phyloP scores from a whole-genome alignment of 352 stramenopile species.

The Sclerospora graminicola region DNA sequence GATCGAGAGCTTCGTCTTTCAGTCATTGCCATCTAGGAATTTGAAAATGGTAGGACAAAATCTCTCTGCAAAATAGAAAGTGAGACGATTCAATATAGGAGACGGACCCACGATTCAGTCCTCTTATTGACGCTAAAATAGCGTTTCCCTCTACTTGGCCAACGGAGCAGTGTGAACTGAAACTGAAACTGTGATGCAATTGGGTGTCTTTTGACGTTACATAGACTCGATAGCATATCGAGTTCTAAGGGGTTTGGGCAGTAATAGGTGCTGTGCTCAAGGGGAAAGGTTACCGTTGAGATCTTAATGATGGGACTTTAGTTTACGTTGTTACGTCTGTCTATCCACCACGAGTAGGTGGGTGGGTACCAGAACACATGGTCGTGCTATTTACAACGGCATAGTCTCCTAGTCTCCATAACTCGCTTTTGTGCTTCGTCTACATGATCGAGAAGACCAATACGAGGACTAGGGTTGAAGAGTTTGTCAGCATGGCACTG shows the following conservation, averaged over 20 bases:
- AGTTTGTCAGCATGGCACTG: background rate
- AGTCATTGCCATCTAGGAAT: slow-evolving; percentile 3
- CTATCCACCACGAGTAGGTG: no score
- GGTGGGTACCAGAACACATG: no score
- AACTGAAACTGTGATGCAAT: no score
- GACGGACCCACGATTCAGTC: background rate
- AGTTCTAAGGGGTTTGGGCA: slow-evolving; percentile 1
- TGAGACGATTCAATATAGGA: background rate
- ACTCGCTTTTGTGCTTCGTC: no score
- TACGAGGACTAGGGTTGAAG: slow-evolving; percentile 14
- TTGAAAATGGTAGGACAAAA: no score
- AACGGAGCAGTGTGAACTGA: no score
- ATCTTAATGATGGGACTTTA: slow-evolving; percentile 1
- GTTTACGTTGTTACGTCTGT: no score
- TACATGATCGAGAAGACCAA: no score
- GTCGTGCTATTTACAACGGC: no score
- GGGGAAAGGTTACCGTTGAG: background rate
- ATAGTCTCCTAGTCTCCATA: no score
- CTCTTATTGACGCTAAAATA: background rate
- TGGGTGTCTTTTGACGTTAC: slow-evolving; percentile 1
- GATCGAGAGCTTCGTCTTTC: slow-evolving; percentile 16
- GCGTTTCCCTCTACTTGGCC: slow-evolving; percentile 1
- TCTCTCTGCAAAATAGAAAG: no score
- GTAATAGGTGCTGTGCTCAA: slow-evolving; percentile 1
- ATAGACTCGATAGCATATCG: slow-evolving; percentile 8